A percentile compares a stretch with the other conserved stretches of the same genome.
Conservation (phyloP, 2,329 filamentous ascomycete species). For the Colletotrichum musicola region DNA sequence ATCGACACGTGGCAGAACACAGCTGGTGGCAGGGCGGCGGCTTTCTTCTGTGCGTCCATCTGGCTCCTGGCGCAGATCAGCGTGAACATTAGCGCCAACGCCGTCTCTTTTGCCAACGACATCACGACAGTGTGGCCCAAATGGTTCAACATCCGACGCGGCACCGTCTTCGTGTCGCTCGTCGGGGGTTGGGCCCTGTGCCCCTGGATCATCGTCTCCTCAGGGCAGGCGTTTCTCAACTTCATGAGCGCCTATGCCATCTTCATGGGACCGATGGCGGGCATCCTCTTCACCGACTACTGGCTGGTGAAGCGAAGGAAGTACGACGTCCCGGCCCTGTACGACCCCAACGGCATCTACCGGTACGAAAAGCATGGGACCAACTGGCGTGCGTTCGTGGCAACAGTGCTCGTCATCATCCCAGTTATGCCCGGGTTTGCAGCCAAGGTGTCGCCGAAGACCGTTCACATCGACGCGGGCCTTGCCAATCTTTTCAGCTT, state of each 20-base stretch:
- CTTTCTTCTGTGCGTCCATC: conserved; percentile 47
- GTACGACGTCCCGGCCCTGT: conserved; percentile 57
- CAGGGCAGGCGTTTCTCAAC: conserved; percentile 46
- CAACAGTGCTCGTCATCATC: conserved; percentile 45
- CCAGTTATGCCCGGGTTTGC: conserved; percentile 43
- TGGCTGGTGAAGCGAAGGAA: conserved; percentile 52
- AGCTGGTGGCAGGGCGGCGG: conserved; percentile 46
- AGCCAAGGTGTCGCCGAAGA: conserved; percentile 42
- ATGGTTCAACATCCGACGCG: conserved; percentile 49
- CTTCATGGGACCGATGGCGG: conserved; percentile 56
- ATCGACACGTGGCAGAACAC: conserved; percentile 54
- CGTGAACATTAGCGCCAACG: conserved; percentile 47
- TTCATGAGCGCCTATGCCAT: conserved; percentile 50
- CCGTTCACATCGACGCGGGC: conserved; percentile 42
- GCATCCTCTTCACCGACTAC: conserved; percentile 56
- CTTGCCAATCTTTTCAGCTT: conserved; percentile 45
- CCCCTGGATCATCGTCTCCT: conserved; percentile 51
- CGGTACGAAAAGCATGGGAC: conserved; percentile 47
- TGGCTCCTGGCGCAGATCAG: conserved; percentile 56
- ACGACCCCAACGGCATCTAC: conserved; percentile 56
- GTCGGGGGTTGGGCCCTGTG: conserved; percentile 50
- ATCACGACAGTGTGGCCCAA: conserved; percentile 46
- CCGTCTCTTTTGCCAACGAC: conserved; percentile 48
- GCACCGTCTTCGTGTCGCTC: conserved; percentile 47
- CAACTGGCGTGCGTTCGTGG: conserved; percentile 50